These are phyloP conservation scores for Hypoxylon fragiforme DNA, from an alignment of 495 filamentous ascomycete genomes.

Conservation along the genomic window DNA sequence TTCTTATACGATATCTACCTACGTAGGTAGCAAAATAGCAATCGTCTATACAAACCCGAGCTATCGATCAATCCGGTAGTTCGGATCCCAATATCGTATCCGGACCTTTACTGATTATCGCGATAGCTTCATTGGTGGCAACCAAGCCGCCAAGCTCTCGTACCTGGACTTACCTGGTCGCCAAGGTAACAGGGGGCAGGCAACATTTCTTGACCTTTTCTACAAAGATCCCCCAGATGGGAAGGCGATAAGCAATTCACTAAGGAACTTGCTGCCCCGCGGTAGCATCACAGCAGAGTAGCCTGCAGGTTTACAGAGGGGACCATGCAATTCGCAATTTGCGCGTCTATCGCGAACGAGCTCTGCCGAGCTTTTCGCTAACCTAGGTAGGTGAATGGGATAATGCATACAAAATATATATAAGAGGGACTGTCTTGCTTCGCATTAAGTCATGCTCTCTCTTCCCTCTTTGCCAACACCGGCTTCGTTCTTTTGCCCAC, in stretches of 20 bases:
- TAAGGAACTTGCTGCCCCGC: slow-evolving; percentile 27
- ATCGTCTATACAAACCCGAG: too few species aligned
- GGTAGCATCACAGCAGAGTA: slow-evolving; percentile 18
- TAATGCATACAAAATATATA: not conserved
- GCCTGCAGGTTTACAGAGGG: slow-evolving; percentile 10
- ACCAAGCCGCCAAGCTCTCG: slow-evolving; percentile 2
- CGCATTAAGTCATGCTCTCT: not conserved
- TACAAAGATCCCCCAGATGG: slow-evolving; percentile 19
- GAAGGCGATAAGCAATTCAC: slow-evolving; percentile 26
- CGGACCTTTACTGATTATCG: too few species aligned
- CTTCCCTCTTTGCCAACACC: not conserved
- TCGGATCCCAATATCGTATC: slow-evolving; percentile 14
- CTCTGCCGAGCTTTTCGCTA: slow-evolving; percentile 9
- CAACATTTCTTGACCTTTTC: slow-evolving; percentile 6
- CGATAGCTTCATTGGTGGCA: slow-evolving; percentile 12
- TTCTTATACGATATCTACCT: too few species aligned
- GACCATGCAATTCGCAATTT: slow-evolving; percentile 29
- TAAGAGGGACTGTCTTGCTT: slow-evolving; percentile 4
- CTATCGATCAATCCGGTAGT: slow-evolving; percentile 31
- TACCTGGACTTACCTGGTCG: slow-evolving; percentile 10
- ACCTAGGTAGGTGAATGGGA: too few species aligned
- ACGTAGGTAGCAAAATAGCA: too few species aligned
- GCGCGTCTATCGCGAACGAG: slow-evolving; percentile 23
- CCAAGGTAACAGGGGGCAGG: slow-evolving; percentile 32
- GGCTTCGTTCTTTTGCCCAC: not conserved